Percentiles rank a stretch among this genome's conserved stretches.
These are phyloP conservation scores for Tetracladium marchalianum DNA, from an alignment of 495 filamentous ascomycete genomes.

Conservation along the genomic window DNA sequence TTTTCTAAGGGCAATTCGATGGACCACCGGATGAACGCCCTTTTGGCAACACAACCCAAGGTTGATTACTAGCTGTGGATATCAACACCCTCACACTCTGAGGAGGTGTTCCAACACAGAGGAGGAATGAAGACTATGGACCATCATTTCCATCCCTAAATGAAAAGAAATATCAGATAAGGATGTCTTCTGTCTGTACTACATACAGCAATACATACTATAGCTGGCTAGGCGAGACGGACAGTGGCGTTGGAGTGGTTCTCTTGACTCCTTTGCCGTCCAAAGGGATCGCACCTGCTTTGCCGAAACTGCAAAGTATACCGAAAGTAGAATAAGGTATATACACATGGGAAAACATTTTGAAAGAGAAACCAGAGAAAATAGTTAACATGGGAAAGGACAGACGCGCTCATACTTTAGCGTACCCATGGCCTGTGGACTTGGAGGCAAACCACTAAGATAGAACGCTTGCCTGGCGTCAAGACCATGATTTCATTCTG, in stretches of 20 bases:
- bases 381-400: background rate
- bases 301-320: too few relatives aligned
- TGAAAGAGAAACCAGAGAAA: background rate
- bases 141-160: conserved; percentile 45
- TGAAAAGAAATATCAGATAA: conserved; percentile 8
- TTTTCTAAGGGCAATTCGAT: conserved; percentile 1
- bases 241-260: conserved; percentile 4
- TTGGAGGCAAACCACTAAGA: too few relatives aligned
- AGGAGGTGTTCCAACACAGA: conserved; percentile 38
- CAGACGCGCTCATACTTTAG: background rate
- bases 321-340: too few relatives aligned
- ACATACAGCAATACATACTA: conserved; percentile 1
- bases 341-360: conserved; percentile 6
- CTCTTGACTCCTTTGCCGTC: background rate
- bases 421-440: background rate
- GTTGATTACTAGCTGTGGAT: conserved; percentile 34
- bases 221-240: conserved; percentile 4
- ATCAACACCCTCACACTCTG: conserved; percentile 35
- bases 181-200: background rate
- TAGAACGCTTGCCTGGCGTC: too few relatives aligned
- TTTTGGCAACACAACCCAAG: conserved; percentile 28
- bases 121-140: conserved; percentile 39
- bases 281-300: too few relatives aligned
- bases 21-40: conserved; percentile 1
- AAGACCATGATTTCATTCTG: too few relatives aligned